Percentiles rank a stretch among this genome's conserved stretches.
These are phyloP conservation scores for Wickerhamomyces rabaulensis DNA, from an alignment of 805 yeast genomes.

Conservation along the genomic window DNA sequence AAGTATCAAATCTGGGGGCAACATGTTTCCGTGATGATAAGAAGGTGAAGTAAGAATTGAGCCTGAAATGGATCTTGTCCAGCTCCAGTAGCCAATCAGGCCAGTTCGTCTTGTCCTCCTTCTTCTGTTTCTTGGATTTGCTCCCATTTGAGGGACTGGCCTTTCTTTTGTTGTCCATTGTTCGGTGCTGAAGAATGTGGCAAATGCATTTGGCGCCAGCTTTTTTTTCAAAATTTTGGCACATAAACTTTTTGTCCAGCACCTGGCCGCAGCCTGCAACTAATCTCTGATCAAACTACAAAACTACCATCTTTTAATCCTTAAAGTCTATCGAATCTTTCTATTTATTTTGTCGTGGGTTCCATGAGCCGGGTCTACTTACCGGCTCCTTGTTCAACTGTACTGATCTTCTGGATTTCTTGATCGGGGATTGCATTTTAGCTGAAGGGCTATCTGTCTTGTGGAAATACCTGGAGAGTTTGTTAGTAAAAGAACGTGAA, in stretches of 20 bases:
- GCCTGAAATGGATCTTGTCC: constrained; percentile 42
- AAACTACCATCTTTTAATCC: too few species aligned
- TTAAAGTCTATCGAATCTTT: too few species aligned
- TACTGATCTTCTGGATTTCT: neutral
- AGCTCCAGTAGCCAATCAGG: constrained; percentile 34
- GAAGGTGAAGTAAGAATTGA: constrained; percentile 60
- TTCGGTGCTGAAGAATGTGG: neutral
- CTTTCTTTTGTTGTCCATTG: neutral
- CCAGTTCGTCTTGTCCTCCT: constrained; percentile 10
- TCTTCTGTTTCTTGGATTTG: neutral
- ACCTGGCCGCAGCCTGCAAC: too few species aligned
- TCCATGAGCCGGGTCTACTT: neutral
- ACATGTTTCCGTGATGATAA: constrained; percentile 56
- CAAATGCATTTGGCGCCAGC: neutral
- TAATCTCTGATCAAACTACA: too few species aligned
- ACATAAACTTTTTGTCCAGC: too few species aligned
- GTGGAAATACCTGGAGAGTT: neutral
- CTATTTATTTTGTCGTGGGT: neutral
- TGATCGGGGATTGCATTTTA: neutral
- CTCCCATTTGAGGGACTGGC: neutral
- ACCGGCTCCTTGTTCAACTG: neutral
- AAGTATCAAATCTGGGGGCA: constrained; percentile 48
- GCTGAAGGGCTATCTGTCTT: neutral
- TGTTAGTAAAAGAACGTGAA: neutral
- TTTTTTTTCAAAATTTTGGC: neutral